Evolutionary conservation across 2,329 filamentous ascomycete species (phyloP).

Genomic region (Reticulascus tulasneorum): DNA sequence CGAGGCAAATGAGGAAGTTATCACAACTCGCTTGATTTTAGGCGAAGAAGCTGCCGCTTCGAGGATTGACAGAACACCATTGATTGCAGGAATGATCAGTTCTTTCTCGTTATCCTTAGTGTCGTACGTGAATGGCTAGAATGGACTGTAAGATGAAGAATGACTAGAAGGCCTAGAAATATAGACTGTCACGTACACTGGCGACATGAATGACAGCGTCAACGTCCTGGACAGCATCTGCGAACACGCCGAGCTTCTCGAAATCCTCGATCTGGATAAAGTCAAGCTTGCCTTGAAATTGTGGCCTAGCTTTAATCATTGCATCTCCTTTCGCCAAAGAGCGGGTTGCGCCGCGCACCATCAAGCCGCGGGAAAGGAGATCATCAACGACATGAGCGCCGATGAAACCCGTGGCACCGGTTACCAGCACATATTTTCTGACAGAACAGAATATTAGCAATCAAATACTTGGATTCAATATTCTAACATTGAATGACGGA

Average conservation of each 20-base stretch:
- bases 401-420: conserved; percentile 9
- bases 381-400: conserved; percentile 30
- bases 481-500: too few relatives aligned
- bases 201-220: conserved; percentile 41
- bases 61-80: conserved; percentile 38
- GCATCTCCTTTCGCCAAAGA: conserved; percentile 23
- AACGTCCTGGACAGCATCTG: conserved; percentile 33
- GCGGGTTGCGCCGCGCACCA: conserved; percentile 26
- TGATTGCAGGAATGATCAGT: conserved; percentile 40
- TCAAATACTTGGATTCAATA: too few relatives aligned
- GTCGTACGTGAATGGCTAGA: conserved; percentile 39
- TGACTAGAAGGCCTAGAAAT: background rate
- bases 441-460: too few relatives aligned
- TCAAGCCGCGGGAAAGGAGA: conserved; percentile 23
- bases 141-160: background rate
- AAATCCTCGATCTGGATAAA: conserved; percentile 41
- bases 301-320: conserved; percentile 32
- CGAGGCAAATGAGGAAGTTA: conserved; percentile 67
- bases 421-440: conserved; percentile 7
- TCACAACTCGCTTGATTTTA: conserved; percentile 33
- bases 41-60: conserved; percentile 22
- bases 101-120: conserved; percentile 40
- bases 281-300: conserved; percentile 30
- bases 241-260: conserved; percentile 29
- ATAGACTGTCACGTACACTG: conserved; percentile 27